Conservation (phyloP, 345 rosid species). For the Triadica sebifera region DNA sequence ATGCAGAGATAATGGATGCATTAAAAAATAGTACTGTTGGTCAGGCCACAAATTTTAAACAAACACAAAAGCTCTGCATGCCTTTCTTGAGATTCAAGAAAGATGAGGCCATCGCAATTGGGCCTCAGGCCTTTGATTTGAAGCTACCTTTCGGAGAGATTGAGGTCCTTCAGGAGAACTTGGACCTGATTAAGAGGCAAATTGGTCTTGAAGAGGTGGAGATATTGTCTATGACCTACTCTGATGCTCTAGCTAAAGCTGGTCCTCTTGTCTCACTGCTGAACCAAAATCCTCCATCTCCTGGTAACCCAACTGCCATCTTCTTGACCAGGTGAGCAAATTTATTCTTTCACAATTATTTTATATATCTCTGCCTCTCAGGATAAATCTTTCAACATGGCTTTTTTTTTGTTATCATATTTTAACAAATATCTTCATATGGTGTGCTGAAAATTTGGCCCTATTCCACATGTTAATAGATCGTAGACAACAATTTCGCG, state of each 20-base stretch:
- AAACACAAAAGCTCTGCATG: constrained; percentile 72
- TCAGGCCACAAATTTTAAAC: constrained; percentile 57
- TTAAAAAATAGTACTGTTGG: constrained; percentile 52
- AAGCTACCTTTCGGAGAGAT: constrained; percentile 84
- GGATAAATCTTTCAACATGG: neutral
- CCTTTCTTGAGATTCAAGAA: constrained; percentile 90
- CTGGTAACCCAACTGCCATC: constrained; percentile 81
- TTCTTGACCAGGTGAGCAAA: constrained; percentile 46
- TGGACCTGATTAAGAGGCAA: constrained; percentile 77
- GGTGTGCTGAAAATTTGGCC: neutral
- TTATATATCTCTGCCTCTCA: no score
- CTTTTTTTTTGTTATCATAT: neutral
- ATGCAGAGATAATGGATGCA: constrained; percentile 60
- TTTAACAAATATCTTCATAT: neutral
- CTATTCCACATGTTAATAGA: neutral
- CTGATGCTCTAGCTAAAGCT: constrained; percentile 46
- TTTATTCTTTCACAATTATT: neutral
- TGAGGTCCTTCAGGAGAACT: constrained; percentile 67
- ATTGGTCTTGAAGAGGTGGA: constrained; percentile 65
- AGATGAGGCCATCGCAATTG: constrained; percentile 67
- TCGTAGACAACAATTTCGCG: neutral
- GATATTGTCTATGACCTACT: constrained; percentile 48
- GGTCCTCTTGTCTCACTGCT: constrained; percentile 53
- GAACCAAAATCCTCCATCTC: constrained; percentile 70
- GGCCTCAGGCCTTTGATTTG: constrained; percentile 71